These are phyloP conservation scores for Gymnopilus junonius DNA, from an alignment of 768 basidiomycete genomes.

Conservation along the genomic window DNA sequence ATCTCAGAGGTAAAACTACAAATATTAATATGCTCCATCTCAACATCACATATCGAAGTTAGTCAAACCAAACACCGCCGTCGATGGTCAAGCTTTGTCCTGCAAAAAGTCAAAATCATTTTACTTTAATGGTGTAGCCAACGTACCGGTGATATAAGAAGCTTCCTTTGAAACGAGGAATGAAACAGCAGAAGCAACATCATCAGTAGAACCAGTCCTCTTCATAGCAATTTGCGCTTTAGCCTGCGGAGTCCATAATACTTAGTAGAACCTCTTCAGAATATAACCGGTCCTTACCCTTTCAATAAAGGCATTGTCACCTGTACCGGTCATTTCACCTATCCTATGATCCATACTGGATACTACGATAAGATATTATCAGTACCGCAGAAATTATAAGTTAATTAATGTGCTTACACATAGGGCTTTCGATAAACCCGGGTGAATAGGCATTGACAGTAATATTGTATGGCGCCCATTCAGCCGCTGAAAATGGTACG, in stretches of 20 bases:
- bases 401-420: too few relatives aligned
- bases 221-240: too few relatives aligned
- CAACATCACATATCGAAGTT: too few relatives aligned
- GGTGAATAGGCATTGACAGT: constrained; percentile 49
- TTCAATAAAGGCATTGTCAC: neutral
- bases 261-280: neutral
- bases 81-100: too few relatives aligned
- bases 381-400: constrained; percentile 12
- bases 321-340: too few relatives aligned
- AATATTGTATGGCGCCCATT: constrained; percentile 41
- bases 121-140: too few relatives aligned
- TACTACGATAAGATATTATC: neutral
- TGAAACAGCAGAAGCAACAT: constrained; percentile 19
- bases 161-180: constrained; percentile 12
- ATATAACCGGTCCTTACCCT: neutral
- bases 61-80: too few relatives aligned
- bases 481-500: constrained; percentile 29
- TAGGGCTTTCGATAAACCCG: constrained; percentile 30
- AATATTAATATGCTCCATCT: too few relatives aligned
- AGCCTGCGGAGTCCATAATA: too few relatives aligned
- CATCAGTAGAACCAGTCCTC: constrained; percentile 5
- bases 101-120: too few relatives aligned
- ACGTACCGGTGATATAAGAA: constrained; percentile 15
- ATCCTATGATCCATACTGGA: too few relatives aligned
- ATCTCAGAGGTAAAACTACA: too few relatives aligned